Conservation (phyloP, 495 filamentous ascomycete species). For the Neurospora sp. region DNA sequence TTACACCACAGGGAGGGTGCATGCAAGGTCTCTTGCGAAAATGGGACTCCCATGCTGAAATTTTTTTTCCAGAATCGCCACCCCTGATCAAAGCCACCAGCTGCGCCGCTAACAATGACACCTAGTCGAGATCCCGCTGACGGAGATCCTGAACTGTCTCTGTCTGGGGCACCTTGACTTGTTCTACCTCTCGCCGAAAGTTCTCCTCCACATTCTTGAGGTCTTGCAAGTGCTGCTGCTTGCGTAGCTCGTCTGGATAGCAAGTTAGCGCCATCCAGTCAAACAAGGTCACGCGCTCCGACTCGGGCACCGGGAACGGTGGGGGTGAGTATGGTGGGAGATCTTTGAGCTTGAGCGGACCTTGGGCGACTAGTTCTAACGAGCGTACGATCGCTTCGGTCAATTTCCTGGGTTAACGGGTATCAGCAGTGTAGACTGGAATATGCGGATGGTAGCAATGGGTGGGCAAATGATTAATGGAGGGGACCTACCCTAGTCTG, state of each 20-base stretch:
- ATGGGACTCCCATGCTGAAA: background rate
- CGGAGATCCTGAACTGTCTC: background rate
- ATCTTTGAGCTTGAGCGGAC: constrained; percentile 12
- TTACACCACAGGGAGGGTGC: background rate
- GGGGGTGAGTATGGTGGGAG: constrained; percentile 19
- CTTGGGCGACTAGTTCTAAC: constrained; percentile 11
- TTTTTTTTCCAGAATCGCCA: background rate
- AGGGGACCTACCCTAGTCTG: constrained; percentile 44
- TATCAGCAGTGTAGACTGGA: background rate
- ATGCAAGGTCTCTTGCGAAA: background rate
- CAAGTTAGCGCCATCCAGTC: constrained; percentile 28
- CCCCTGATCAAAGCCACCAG: background rate
- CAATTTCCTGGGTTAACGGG: constrained; percentile 7
- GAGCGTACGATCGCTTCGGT: constrained; percentile 15
- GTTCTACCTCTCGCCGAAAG: background rate
- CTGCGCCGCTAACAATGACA: background rate
- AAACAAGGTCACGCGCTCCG: constrained; percentile 22
- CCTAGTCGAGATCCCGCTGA: background rate
- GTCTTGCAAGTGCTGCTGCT: constrained; percentile 11
- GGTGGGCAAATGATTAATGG: background rate
- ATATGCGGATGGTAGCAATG: background rate
- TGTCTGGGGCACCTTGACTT: background rate
- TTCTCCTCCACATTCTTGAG: background rate
- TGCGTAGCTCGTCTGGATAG: constrained; percentile 21
- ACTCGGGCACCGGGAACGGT: constrained; percentile 19